These are phyloP conservation scores for Colletotrichum tropicale DNA, from an alignment of 2,329 filamentous ascomycete genomes.

Conservation along the genomic window DNA sequence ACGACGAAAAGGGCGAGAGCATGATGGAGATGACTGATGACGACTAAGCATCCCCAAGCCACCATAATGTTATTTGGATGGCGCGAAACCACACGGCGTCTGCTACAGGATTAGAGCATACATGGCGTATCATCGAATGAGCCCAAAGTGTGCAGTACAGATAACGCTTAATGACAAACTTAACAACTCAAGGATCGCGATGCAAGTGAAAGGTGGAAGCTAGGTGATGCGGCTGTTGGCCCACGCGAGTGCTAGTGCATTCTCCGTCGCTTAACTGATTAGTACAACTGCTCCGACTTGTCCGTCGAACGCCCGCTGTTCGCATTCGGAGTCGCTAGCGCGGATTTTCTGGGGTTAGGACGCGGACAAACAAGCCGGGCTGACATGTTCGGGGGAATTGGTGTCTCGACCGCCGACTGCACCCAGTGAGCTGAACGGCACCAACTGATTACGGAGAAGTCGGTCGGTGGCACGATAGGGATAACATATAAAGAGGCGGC, in stretches of 20 bases:
- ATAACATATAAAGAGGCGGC: neutral
- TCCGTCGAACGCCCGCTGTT: neutral
- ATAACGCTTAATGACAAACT: neutral
- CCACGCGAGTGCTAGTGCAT: neutral
- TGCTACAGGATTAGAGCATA: neutral
- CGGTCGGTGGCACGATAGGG: neutral
- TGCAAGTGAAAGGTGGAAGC: neutral
- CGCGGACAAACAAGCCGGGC: neutral
- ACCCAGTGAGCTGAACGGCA: neutral
- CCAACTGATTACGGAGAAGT: neutral
- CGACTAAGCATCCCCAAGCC: conserved; percentile 33
- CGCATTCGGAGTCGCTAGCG: conserved; percentile 3
- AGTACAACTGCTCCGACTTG: neutral
- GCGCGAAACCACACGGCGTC: neutral
- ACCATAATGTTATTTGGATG: neutral
- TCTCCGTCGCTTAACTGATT: neutral
- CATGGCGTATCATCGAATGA: neutral
- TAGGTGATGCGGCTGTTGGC: neutral
- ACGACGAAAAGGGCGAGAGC: conserved; percentile 44
- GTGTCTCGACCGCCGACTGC: neutral
- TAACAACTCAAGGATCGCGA: neutral
- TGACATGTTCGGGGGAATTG: conserved; percentile 6
- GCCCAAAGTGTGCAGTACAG: neutral
- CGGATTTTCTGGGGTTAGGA: neutral
- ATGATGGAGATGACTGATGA: conserved; percentile 64